Percentiles rank a stretch among this genome's conserved stretches.
These are phyloP conservation scores for Ogataea wickerhamii DNA, from an alignment of 805 yeast genomes.

Conservation along the genomic window DNA sequence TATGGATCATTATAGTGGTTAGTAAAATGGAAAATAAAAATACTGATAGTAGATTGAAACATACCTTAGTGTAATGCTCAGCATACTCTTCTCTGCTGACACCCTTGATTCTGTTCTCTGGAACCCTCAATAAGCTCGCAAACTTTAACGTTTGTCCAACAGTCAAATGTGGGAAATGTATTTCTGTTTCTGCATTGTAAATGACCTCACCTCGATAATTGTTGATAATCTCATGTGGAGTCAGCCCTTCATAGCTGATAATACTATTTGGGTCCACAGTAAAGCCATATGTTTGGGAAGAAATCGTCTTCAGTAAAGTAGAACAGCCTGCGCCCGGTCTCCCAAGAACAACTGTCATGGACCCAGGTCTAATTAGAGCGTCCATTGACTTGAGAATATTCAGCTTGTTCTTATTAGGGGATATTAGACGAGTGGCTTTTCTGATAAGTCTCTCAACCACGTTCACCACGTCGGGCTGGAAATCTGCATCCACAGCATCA, in stretches of 20 bases:
- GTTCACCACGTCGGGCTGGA: conserved; percentile 51
- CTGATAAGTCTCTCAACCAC: conserved; percentile 28
- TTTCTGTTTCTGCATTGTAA: conserved; percentile 63
- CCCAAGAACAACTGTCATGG: conserved; percentile 66
- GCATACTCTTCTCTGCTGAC: conserved; percentile 49
- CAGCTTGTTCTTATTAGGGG: conserved; percentile 24
- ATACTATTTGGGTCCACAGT: conserved; percentile 41
- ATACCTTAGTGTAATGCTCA: conserved; percentile 42
- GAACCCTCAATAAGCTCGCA: conserved; percentile 55
- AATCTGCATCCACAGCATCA: conserved; percentile 57
- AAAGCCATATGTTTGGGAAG: conserved; percentile 58
- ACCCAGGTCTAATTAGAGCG: conserved; percentile 56
- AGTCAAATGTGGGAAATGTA: conserved; percentile 61
- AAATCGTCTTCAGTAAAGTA: conserved; percentile 55
- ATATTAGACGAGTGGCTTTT: conserved; percentile 7
- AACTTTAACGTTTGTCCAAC: conserved; percentile 61
- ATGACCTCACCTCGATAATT: conserved; percentile 64
- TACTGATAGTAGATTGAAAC: neutral
- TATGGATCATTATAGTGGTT: neutral
- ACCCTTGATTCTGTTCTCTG: conserved; percentile 53
- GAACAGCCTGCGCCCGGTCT: conserved; percentile 79
- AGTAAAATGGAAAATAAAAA: neutral
- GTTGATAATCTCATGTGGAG: conserved; percentile 43
- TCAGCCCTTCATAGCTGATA: conserved; percentile 51
- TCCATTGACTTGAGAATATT: conserved; percentile 61